Evolutionary conservation across 805 yeast genomes (phyloP).

Genomic region (Saccharomycopsis babjevae): DNA sequence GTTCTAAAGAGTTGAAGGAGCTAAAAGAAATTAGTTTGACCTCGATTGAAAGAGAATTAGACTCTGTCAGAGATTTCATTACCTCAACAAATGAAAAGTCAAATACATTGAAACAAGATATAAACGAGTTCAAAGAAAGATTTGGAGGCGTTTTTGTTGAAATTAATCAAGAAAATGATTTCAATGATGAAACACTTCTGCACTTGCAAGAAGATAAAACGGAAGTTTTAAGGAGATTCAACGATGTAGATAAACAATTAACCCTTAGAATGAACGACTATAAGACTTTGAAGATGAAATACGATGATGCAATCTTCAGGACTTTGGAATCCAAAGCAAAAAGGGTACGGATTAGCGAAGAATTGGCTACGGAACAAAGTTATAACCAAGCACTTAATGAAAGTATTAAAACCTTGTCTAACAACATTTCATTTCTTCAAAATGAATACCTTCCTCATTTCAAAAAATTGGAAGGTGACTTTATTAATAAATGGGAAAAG

Average conservation of each 20-base stretch:
- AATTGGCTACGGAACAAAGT: slow-evolving; percentile 7
- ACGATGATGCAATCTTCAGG: slow-evolving; percentile 13
- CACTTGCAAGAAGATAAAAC: neutral
- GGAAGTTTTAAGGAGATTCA: neutral
- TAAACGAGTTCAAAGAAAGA: neutral
- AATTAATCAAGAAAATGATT: neutral
- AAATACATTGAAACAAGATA: neutral
- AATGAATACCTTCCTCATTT: neutral
- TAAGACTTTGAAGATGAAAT: slow-evolving; percentile 6
- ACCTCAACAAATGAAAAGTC: neutral
- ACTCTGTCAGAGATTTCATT: neutral
- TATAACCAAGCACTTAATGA: slow-evolving; percentile 12
- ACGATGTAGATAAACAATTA: neutral
- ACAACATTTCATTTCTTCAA: neutral
- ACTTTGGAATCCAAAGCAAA: slow-evolving; percentile 14
- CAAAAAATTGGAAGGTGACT: neutral
- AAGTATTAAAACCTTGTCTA: neutral
- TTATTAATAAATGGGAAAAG: slow-evolving; percentile 4
- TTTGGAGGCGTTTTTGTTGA: neutral
- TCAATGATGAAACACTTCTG: neutral
- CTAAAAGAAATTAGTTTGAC: neutral
- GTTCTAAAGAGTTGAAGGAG: neutral
- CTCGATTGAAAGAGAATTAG: neutral
- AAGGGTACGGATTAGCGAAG: slow-evolving; percentile 8
- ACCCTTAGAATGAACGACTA: neutral